Evolutionary conservation across 331 rosid genomes (phyloP), one percentile per base, ranked within the genome.

Genomic region (Cucumis variabilis): DNA sequence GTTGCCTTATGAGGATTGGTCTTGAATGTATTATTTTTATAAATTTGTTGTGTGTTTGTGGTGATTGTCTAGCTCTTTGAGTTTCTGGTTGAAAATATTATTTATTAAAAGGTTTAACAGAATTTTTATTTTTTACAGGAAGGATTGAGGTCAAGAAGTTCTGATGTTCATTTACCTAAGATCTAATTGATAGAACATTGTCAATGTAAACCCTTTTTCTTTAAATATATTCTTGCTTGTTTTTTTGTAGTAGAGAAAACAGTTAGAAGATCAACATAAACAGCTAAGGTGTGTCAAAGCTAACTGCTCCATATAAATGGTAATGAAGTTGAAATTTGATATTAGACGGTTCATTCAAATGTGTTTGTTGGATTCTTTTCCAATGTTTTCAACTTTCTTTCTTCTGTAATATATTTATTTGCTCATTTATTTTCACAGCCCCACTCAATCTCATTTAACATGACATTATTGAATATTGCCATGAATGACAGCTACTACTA

Each of bases 391-490:
- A 75, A 75, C 28, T 75, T 75, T 75, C 81, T 75, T 44, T 75
- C 58, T 75, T 75, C 4, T 21, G 20, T 75, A 68, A 25, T 68
- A 68, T 75, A 37, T 37, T 19, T 79, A 77, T 77, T 7, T 50
- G 24, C 50, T 7, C 24, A 50, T 81, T 55, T 58, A 55, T 81
- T 81, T 28, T 79, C 70, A 28, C 72, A 82, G 19, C 73, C 86
- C 60, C 86, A 82, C 73, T 63, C 33, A 73, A 82, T 82, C 13
- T 62, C 53, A 24, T 60, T 82, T 82, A 82, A 33, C 73, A 82
- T 82, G 86, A 50, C 33, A 82, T 82, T 82, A 82, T 82, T 82
- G 71, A 82, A 82, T 33, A 62, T 82, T 60, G 86, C 63, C 86
- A 63, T 33, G 86, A 30, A 21, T 82, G 86, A 82, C 86, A 82